Base-by-base conservation (phyloP, 106 monocot genomes). In the Dendrobium chrysotoxum region DNA sequence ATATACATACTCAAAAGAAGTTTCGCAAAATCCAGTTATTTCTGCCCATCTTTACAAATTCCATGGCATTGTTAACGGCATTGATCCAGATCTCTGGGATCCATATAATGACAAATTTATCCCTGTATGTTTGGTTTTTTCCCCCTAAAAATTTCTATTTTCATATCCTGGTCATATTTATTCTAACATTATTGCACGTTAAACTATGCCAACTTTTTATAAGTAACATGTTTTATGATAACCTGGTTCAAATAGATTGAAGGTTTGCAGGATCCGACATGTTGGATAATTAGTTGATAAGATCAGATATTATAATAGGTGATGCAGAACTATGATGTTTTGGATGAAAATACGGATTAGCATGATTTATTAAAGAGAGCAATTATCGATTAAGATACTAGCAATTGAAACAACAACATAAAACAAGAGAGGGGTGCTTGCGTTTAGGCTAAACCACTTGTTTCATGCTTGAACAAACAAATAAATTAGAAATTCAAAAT, bases 11-110 rank as follows among this genome's bases (percentile, higher is more conserved):
- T 89, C 98, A 31, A 98, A 83, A 82, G 98, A 98, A 82, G 87
- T 98, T 47, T 88, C 98, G 76, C 88, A 87, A 57, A 91, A 93
- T 89, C 84, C 85, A 80, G 86, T 76, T 70, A 91, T 98, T 81
- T 75, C 92, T 53, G 89, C 92, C 76, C 89, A 95, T 87, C 88
- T 86, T 73, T 79, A 86, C 53, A 98, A 98, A 78, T 98, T 98
- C 79, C 87, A 91, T 83, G 98, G 98, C 46, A 98, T 98, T 76
- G 18, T 92, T 5, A 98, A 98, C 80, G 98, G 98, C 31, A 98
- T 98, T 76, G 98, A 98, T 91, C 98, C 88, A 46, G 89, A 98
- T 86, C 95, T 98, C 45, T 98, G 98, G 98, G 98, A 98, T 82
- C 95, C 98, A 45, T 95, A 75, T 88, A 95, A 85, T 82, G 98